Conservation (phyloP, 805 yeast species). For the Metschnikowia noctiluminum region DNA sequence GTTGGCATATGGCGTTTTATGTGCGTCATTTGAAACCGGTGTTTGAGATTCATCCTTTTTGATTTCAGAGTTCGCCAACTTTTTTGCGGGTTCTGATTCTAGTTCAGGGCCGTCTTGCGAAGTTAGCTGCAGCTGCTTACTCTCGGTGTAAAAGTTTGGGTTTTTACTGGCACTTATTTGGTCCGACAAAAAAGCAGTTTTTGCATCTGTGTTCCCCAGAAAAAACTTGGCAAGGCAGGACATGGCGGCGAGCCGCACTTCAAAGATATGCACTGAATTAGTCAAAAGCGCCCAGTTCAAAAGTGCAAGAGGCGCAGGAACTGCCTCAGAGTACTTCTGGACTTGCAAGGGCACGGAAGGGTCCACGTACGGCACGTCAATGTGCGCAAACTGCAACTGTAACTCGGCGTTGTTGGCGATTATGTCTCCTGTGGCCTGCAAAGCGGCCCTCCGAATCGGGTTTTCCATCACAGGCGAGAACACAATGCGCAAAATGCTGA, state of each 20-base stretch:
- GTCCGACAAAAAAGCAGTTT: conserved; percentile 58
- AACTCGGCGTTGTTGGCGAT: conserved; percentile 62
- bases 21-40: neutral
- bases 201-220: conserved; percentile 58
- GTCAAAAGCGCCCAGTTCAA: conserved; percentile 78
- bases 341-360: conserved; percentile 54
- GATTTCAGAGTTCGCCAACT: neutral
- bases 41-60: neutral
- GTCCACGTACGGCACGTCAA: conserved; percentile 91
- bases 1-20: conserved; percentile 47
- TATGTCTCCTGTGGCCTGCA: conserved; percentile 74
- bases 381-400: conserved; percentile 69
- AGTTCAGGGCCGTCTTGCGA: neutral
- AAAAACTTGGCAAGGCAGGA: conserved; percentile 67
- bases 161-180: conserved; percentile 49
- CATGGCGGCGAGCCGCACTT: conserved; percentile 71
- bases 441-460: conserved; percentile 61
- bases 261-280: conserved; percentile 82
- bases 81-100: conserved; percentile 3
- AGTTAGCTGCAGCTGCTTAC: conserved; percentile 6
- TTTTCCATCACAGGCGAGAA: conserved; percentile 66
- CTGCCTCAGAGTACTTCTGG: conserved; percentile 29
- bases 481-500: conserved; percentile 64
- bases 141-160: conserved; percentile 23
- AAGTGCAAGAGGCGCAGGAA: conserved; percentile 74